These are phyloP conservation scores for Leptographium procerum DNA, from an alignment of 2,329 filamentous ascomycete species.

Conservation along the genomic window DNA sequence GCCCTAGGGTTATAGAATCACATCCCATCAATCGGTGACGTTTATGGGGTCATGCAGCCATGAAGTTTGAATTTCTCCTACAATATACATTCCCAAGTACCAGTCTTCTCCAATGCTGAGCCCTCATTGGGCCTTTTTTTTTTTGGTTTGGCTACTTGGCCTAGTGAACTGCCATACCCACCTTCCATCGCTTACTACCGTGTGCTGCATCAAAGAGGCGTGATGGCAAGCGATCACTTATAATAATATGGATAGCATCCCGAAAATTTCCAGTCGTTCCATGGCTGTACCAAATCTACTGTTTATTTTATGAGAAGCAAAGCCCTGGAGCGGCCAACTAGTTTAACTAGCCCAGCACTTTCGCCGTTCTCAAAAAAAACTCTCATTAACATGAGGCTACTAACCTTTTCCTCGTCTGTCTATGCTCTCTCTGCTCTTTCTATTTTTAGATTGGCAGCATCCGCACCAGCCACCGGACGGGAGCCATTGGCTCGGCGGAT, in stretches of 20 bases:
- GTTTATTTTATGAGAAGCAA: not conserved
- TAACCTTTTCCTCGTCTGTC: not conserved
- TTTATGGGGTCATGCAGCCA: not conserved
- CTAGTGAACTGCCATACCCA: not conserved
- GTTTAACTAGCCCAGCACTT: not conserved
- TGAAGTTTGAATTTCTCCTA: not conserved
- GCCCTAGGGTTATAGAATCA: not conserved
- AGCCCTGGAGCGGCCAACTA: no score
- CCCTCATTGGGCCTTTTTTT: not conserved
- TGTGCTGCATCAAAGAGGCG: not conserved
- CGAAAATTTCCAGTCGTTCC: not conserved
- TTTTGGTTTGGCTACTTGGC: not conserved
- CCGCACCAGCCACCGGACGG: not conserved
- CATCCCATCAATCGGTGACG: not conserved
- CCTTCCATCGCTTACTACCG: not conserved
- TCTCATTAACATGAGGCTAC: not conserved
- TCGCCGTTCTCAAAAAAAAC: not conserved
- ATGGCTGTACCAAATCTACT: not conserved
- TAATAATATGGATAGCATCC: not conserved
- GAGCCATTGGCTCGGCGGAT: not conserved
- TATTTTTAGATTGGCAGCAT: not conserved
- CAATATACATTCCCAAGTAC: no score
- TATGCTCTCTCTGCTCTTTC: not conserved
- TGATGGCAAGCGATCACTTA: not conserved
- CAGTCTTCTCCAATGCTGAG: no score